Percentiles rank a stretch among this genome's conserved stretches.
phyloP scores from a whole-genome alignment of 768 basidiomycete genomes.

The Tylopilus sp. region DNA sequence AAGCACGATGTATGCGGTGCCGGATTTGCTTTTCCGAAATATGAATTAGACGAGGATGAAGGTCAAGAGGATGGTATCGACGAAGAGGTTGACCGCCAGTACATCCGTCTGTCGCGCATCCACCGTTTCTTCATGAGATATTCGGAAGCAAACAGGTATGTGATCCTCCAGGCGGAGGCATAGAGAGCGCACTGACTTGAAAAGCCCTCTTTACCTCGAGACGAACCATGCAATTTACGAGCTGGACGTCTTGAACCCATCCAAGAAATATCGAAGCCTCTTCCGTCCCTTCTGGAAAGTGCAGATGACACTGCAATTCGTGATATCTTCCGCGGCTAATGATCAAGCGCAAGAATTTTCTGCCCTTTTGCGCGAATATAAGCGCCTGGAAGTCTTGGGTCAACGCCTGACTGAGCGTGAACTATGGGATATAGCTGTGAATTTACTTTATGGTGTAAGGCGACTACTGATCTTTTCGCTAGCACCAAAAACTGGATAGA shows the following conservation, averaged over 20 bases:
- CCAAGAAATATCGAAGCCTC: constrained; percentile 38
- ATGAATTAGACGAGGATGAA: constrained; percentile 57
- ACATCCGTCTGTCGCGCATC: constrained; percentile 47
- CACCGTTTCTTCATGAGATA: constrained; percentile 51
- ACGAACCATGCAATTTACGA: constrained; percentile 65
- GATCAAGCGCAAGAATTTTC: constrained; percentile 30
- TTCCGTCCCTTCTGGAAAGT: constrained; percentile 51
- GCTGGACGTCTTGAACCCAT: constrained; percentile 39
- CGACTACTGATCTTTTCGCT: not conserved
- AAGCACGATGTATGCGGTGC: constrained; percentile 50
- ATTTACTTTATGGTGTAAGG: not conserved
- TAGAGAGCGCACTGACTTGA: not conserved
- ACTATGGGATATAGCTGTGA: constrained; percentile 26
- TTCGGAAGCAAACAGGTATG: constrained; percentile 48
- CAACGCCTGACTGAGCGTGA: constrained; percentile 20
- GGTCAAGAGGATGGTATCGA: constrained; percentile 52
- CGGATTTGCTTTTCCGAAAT: constrained; percentile 48
- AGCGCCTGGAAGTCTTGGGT: constrained; percentile 13
- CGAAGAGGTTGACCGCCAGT: constrained; percentile 33
- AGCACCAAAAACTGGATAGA: constrained; percentile 21
- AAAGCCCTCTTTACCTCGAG: constrained; percentile 63
- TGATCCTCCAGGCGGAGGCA: constrained; percentile 6
- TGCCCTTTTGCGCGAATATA: constrained; percentile 37
- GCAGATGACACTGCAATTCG: constrained; percentile 48
- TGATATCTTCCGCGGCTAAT: constrained; percentile 31